Evolutionary conservation across 257 asterid species (phyloP).

Genomic region (Voacanga thouarsii): DNA sequence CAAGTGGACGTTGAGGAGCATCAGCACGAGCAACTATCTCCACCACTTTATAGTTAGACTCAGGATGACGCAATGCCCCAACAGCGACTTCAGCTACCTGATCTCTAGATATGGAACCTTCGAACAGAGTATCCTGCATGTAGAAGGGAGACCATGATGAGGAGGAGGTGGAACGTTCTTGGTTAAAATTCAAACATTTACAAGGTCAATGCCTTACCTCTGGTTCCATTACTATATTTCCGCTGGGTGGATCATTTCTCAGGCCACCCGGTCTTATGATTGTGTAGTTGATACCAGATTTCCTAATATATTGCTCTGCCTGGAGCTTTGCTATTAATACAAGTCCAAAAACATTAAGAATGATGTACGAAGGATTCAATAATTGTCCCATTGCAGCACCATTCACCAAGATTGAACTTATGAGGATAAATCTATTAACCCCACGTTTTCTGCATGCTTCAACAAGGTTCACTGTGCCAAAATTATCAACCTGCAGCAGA

Average conservation of each 20-base stretch:
- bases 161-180: neutral
- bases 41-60: conserved; percentile 74
- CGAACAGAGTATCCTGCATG: conserved; percentile 72
- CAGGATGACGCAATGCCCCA: conserved; percentile 70
- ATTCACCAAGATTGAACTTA: conserved; percentile 87
- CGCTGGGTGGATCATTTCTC: conserved; percentile 74
- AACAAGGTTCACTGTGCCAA: conserved; percentile 90
- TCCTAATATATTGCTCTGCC: conserved; percentile 79
- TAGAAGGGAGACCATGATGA: neutral
- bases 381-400: conserved; percentile 98
- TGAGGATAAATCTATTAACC: conserved; percentile 71
- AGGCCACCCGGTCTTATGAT: conserved; percentile 93
- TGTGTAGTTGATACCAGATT: conserved; percentile 93
- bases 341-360: conserved; percentile 84
- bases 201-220: conserved; percentile 50
- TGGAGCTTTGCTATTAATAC: conserved; percentile 88
- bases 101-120: conserved; percentile 85
- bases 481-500: conserved; percentile 75
- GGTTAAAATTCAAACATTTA: neutral
- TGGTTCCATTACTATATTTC: conserved; percentile 87
- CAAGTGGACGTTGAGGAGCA: conserved; percentile 67
- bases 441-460: conserved; percentile 84
- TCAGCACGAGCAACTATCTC: conserved; percentile 81
- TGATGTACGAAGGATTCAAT: conserved; percentile 79
- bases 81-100: conserved; percentile 95